Conservation (phyloP, 805 yeast species). For the Kuraishia floccosa region DNA sequence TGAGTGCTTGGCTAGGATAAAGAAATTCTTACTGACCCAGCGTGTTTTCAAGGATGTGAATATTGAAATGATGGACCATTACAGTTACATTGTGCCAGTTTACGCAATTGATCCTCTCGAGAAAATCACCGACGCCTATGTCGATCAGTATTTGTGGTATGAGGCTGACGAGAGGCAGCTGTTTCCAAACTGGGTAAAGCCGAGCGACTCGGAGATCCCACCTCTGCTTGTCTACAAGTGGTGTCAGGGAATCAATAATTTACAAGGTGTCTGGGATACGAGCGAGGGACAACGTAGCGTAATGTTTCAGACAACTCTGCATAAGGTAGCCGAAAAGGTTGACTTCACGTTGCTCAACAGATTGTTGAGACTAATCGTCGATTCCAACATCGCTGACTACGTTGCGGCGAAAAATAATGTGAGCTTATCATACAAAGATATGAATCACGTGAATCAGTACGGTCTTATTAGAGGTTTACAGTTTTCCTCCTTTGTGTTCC, state of each 20-base stretch:
- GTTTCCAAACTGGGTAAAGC: conserved; percentile 95
- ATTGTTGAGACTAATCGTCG: conserved; percentile 68
- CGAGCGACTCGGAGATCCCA: conserved; percentile 88
- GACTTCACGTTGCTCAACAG: conserved; percentile 84
- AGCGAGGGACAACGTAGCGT: conserved; percentile 69
- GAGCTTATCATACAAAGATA: conserved; percentile 76
- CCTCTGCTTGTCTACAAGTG: conserved; percentile 88
- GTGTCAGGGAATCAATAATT: conserved; percentile 83
- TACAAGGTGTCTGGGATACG: conserved; percentile 71
- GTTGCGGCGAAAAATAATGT: conserved; percentile 87
- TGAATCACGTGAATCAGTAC: conserved; percentile 84
- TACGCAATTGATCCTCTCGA: conserved; percentile 86
- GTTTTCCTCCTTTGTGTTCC: conserved; percentile 82
- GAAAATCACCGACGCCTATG: conserved; percentile 90
- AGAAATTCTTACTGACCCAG: conserved; percentile 73
- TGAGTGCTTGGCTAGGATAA: conserved; percentile 77
- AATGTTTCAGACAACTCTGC: conserved; percentile 66
- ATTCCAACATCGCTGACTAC: conserved; percentile 89
- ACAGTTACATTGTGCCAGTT: conserved; percentile 74
- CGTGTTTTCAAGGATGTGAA: conserved; percentile 86
- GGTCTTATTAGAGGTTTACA: conserved; percentile 87
- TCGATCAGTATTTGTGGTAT: conserved; percentile 94
- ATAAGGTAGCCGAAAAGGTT: conserved; percentile 69
- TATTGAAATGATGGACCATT: conserved; percentile 85
- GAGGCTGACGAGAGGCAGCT: conserved; percentile 81